Conservation (phyloP, 768 basidiomycete genomes). For the Psilocybe cubensis region DNA sequence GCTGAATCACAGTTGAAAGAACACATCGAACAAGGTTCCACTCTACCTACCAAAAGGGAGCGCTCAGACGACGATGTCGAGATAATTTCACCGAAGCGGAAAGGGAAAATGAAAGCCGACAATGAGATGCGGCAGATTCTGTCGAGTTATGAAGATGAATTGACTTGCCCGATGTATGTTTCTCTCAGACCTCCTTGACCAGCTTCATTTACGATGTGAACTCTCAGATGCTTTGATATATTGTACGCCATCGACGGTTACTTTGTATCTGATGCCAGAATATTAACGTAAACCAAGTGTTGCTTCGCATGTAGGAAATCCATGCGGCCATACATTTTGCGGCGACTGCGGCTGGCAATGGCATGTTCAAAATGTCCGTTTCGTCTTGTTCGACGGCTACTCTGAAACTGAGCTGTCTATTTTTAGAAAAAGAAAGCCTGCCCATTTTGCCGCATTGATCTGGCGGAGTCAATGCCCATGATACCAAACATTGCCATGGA, state of each 20-base stretch:
- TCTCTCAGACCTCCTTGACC: not conserved
- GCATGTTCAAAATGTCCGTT: slow-evolving; percentile 52
- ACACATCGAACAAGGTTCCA: slow-evolving; percentile 7
- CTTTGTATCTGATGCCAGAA: not conserved
- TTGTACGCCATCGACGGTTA: slow-evolving; percentile 50
- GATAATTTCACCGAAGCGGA: slow-evolving; percentile 25
- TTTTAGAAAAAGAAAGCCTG: slow-evolving; percentile 43
- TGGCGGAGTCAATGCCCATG: slow-evolving; percentile 47
- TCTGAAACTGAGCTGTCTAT: not conserved
- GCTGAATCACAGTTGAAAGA: not conserved
- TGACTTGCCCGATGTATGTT: slow-evolving; percentile 77
- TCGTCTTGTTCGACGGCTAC: not conserved
- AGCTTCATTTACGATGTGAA: slow-evolving; percentile 10
- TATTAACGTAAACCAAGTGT: slow-evolving; percentile 41
- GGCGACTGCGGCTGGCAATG: slow-evolving; percentile 69
- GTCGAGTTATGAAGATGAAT: slow-evolving; percentile 60
- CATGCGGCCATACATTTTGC: slow-evolving; percentile 77
- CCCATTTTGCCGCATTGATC: slow-evolving; percentile 58
- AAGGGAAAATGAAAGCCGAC: slow-evolving; percentile 46
- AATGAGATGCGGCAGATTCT: slow-evolving; percentile 34
- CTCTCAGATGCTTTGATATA: slow-evolving; percentile 67
- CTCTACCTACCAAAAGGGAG: slow-evolving; percentile 17
- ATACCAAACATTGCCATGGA: slow-evolving; percentile 70
- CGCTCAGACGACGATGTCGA: slow-evolving; percentile 13
- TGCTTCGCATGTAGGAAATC: slow-evolving; percentile 63